Percentiles rank a stretch among this genome's conserved stretches.
Evolutionary conservation across 2,329 filamentous ascomycete species (phyloP).

Genomic region (Fusarium falciforme): DNA sequence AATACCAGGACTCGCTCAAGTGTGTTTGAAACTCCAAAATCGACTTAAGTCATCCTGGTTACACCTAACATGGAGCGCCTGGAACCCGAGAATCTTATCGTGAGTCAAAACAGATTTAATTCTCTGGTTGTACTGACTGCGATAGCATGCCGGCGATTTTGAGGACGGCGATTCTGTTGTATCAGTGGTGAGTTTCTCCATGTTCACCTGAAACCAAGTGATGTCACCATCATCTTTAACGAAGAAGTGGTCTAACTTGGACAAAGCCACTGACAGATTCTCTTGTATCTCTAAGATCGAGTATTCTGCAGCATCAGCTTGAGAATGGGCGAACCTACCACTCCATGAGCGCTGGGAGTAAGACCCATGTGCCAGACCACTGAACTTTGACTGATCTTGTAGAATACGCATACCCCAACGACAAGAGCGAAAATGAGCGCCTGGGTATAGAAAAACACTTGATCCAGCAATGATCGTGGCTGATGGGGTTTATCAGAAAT

Average conservation of each 20-base stretch:
- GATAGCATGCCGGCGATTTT: not conserved
- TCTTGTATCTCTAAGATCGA: constrained; percentile 9
- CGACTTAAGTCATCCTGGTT: not conserved
- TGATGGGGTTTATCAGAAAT: not conserved
- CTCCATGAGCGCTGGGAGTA: constrained; percentile 10
- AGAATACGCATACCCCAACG: constrained; percentile 12
- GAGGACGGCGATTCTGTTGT: not conserved
- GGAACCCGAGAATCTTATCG: not conserved
- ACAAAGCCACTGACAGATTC: constrained; percentile 5
- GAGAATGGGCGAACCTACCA: constrained; percentile 16
- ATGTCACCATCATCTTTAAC: not conserved
- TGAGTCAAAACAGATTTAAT: not conserved
- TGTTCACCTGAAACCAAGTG: not conserved
- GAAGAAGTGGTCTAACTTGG: not conserved
- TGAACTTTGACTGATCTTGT: not conserved
- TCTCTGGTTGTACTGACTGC: rapidly evolving
- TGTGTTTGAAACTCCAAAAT: not conserved
- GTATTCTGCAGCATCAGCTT: not conserved
- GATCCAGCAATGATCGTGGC: not conserved
- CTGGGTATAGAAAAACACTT: not conserved
- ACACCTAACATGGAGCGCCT: not conserved
- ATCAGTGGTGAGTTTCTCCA: not conserved
- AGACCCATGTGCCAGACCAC: not conserved
- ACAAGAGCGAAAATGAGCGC: constrained; percentile 9
- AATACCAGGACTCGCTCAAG: not conserved